These are phyloP conservation scores for Cymbidium sinense DNA, from an alignment of 106 monocot species.

Conservation along the genomic window DNA sequence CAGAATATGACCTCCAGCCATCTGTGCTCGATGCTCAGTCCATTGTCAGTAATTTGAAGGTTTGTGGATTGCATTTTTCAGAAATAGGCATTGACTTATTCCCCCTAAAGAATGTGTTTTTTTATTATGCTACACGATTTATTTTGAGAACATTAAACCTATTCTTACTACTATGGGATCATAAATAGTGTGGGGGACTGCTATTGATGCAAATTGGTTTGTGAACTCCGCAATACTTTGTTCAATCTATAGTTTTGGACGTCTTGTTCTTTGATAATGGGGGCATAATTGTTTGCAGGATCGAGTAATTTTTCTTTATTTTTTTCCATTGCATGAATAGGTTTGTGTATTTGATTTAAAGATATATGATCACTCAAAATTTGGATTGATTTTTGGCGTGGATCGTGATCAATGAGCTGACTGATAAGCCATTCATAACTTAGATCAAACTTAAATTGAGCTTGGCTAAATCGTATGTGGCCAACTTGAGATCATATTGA, in stretches of 20 bases:
- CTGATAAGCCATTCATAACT: too few relatives aligned
- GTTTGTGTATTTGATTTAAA: neutral
- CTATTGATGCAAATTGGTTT: neutral
- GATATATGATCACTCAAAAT: neutral
- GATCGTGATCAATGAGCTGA: too few relatives aligned
- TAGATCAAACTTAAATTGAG: too few relatives aligned
- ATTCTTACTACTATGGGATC: neutral
- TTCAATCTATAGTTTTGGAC: neutral
- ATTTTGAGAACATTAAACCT: neutral
- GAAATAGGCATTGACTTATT: neutral
- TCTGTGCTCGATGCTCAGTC: conserved; percentile 80
- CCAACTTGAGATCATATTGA: too few relatives aligned
- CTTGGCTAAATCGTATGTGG: too few relatives aligned
- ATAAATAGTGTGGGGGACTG: neutral
- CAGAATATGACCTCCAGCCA: conserved; percentile 79
- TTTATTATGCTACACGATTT: neutral
- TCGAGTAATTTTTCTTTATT: neutral
- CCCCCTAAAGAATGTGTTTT: neutral
- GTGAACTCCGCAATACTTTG: neutral
- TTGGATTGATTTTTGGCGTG: neutral
- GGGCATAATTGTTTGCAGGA: neutral
- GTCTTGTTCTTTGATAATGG: neutral
- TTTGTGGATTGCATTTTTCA: conserved; percentile 16
- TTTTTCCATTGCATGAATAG: neutral
- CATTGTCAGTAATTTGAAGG: conserved; percentile 87